Evolutionary conservation across 768 basidiomycete genomes (phyloP), one percentile per base, ranked within the genome.

Genomic region (Hypholoma sublateritium): DNA sequence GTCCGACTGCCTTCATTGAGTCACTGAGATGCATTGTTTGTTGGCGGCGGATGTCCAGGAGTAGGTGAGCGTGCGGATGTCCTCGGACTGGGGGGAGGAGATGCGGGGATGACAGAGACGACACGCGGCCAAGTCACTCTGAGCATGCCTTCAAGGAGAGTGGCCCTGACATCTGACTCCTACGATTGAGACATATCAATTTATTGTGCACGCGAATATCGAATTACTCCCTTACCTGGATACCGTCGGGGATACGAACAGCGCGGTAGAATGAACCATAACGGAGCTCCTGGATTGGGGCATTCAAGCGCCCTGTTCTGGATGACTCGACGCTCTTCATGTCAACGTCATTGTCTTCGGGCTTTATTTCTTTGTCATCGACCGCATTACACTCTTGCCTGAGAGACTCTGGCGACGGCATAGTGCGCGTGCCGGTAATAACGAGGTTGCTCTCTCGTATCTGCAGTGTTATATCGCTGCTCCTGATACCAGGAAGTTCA

Each of bases 401-500:
- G 39, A 48, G 37, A 37, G n/a, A 51, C 28, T 39, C 58, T 22
- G 35, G 63, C 14, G 56, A 62, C 58, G 0, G 69, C 67, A 14
- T 68, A 60, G 57, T 61, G 41, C 77, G 72, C 34, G 68, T 66
- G 32, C 77, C 77, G 2, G 63, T 53, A 11, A 80, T 60, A 13
- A 74, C 50, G n/a, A 80, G 67, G n/a, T 64, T 54, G 0, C 67
- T 71, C 0, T 71, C 69, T 16, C 67, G 70, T 9, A 78, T 66
- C n/a, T 66, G 60, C 2, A 80, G 59, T 0, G 67, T 55, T 0
- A 81, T 65, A 25, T 77, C 70, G 12, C 64, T 60, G 8, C 65
- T 71, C 46, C 69, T 71, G 45, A 81, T 71, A 16, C 79, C 80
- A 34, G 80, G 80, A 13, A 81, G 60, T 58, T 81, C 80, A 51